Base-by-base conservation (phyloP, 495 filamentous ascomycete genomes). In the Talaromyces thailandensis region DNA sequence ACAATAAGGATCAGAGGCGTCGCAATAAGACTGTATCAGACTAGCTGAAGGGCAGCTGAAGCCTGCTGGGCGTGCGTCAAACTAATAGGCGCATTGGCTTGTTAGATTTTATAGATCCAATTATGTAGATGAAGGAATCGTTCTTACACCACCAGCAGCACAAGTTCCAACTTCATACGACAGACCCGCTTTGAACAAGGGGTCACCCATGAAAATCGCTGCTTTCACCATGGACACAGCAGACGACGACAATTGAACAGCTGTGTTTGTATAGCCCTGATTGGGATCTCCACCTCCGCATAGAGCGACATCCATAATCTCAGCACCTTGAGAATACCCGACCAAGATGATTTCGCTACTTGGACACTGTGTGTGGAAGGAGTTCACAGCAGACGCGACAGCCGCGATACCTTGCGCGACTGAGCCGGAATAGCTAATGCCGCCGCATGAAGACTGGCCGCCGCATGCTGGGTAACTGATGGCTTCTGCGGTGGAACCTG, bases 121-220 rank as follows among this genome's bases (percentile, higher is more conserved):
- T 7, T n/a, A 43, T 0, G n/a, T 4, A 25, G 26, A 24, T 14
- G 12, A 24, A 43, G n/a, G 43, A 64, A 35, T 26, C 50, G 35
- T 24, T 48, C 83, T 75, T 80, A 87, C 85, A 16, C 84, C 84
- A 53, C 75, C 69, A 9, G 76, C 76, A 31, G 63, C 66, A 67
- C 82, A 86, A 16, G 81, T 85, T 16, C 85, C 84, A 61, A 87
- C 84, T 60, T 85, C 79, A 69, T 87, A 87, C 0, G 84, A 67
- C 35, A 84, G 69, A 3, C 84, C 84, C 2, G 60, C 67, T 6
- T 72, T 69, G 71, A 82, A 79, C 40, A 81, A 77, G 4, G 85
- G 85, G 63, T 84, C 82, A 29, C 84, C 85, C 82, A 85, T 83
- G 66, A 85, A 82, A 67, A 87, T 87, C 35, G 77, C 82, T 7